A percentile compares a stretch with the other conserved stretches of the same genome.
Evolutionary conservation across 495 filamentous ascomycete genomes (phyloP).

Genomic region (Immersiella caudata): DNA sequence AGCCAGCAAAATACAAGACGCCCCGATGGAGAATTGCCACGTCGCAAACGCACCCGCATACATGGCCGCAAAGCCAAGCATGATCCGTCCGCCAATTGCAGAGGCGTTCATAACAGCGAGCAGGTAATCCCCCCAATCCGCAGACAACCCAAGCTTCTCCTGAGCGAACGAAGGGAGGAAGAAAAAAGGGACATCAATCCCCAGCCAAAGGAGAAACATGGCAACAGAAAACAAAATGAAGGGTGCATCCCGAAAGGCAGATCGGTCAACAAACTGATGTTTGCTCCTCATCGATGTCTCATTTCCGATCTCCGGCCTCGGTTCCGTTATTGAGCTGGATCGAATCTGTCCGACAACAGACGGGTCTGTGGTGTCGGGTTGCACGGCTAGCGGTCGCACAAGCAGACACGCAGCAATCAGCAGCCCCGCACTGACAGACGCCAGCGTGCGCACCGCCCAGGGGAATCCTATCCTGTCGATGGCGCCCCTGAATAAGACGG

Average conservation of each 20-base stretch:
- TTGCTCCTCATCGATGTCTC: constrained; percentile 18
- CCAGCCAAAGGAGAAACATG: constrained; percentile 66
- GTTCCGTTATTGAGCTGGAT: neutral
- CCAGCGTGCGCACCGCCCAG: constrained; percentile 66
- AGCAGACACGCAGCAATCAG: constrained; percentile 49
- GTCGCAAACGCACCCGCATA: constrained; percentile 49
- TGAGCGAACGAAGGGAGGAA: constrained; percentile 60
- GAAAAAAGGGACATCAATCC: constrained; percentile 63
- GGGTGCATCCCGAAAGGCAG: constrained; percentile 40
- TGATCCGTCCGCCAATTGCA: constrained; percentile 64
- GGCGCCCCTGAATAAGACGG: constrained; percentile 60
- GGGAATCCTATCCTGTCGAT: constrained; percentile 60
- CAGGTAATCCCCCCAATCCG: constrained; percentile 40
- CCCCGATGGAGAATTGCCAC: constrained; percentile 62
- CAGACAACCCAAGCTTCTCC: neutral
- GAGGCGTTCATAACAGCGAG: constrained; percentile 67
- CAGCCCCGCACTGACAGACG: constrained; percentile 55
- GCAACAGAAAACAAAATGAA: constrained; percentile 53
- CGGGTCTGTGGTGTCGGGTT: neutral
- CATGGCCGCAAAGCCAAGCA: constrained; percentile 62
- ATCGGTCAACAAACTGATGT: constrained; percentile 23
- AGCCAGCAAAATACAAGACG: constrained; percentile 38
- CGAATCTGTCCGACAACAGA: neutral
- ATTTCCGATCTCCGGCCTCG: neutral
- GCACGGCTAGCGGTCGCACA: constrained; percentile 37